Evolutionary conservation across 2,329 filamentous ascomycete genomes (phyloP).

Genomic region (Myriosclerotinia duriaeana): DNA sequence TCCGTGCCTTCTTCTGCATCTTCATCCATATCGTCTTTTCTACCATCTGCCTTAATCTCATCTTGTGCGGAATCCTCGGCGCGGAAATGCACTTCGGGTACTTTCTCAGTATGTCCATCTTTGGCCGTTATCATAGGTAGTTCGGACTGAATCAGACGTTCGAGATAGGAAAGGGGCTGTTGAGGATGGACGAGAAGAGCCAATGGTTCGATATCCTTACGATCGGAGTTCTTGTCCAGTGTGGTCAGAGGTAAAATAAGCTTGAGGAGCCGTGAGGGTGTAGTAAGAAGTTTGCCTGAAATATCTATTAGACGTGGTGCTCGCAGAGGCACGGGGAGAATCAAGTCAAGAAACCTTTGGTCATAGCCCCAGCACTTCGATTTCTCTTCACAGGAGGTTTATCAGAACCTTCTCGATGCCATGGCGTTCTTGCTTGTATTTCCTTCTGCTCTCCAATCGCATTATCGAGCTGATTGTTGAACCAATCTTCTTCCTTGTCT

Average conservation of each 20-base stretch:
- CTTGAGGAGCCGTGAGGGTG: conserved; percentile 48
- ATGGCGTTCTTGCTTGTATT: conserved; percentile 61
- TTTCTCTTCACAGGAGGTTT: conserved; percentile 51
- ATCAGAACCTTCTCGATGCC: conserved; percentile 63
- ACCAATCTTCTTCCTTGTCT: conserved; percentile 41
- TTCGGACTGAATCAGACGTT: conserved; percentile 85
- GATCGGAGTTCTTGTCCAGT: conserved; percentile 56
- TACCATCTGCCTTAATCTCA: conserved; percentile 44
- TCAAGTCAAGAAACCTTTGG: conserved; percentile 51
- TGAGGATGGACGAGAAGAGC: conserved; percentile 85
- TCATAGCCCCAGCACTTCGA: conserved; percentile 57
- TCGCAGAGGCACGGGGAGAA: background rate
- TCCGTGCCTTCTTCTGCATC: conserved; percentile 45
- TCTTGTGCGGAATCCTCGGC: conserved; percentile 72
- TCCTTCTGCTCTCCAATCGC: conserved; percentile 47
- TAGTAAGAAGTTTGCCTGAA: conserved; percentile 73
- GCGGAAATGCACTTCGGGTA: conserved; percentile 74
- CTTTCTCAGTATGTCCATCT: conserved; percentile 60
- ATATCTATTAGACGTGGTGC: background rate
- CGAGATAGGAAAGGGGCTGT: conserved; percentile 86
- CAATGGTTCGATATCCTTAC: conserved; percentile 76
- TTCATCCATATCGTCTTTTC: conserved; percentile 40
- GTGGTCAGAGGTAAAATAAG: conserved; percentile 46
- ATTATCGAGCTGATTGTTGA: conserved; percentile 43
- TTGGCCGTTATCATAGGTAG: conserved; percentile 63